Base-by-base conservation (phyloP, 2,329 filamentous ascomycete genomes). In the Conoideocrella luteorostrata region DNA sequence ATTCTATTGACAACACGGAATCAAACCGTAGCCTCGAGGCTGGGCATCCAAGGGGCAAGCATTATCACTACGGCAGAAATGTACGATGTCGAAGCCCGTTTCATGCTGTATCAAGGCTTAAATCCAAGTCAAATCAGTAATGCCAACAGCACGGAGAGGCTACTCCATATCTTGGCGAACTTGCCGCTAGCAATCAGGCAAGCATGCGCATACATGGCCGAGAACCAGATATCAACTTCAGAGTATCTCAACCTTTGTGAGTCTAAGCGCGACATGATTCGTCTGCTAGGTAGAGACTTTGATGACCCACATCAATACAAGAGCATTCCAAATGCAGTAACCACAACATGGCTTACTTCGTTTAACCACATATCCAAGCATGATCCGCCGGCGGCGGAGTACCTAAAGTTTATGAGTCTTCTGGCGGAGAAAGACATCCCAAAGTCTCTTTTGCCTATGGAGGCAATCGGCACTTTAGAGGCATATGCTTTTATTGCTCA, bases 111-210 rank as follows among this genome's bases (percentile, higher is more conserved):
- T 5, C 52, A 24, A 4, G 42, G 41, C 4, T 22, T 58, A 5
- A 43, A 50, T 1, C 35, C 49, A 4, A 23, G 40, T 5, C 53
- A 60, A 33, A 51, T 50, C n/a, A 40, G 43, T 7, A 47, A 61
- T 45, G 13, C 24, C 2, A 38, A 45, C 39, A 50, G 43, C 15
- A 51, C 42, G 4, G 24, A 42, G 18, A 39, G 47, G 13, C 43
- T 69, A 21, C 49, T 70, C 2, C 39, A 56, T 4, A 48, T 57
- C 11, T 52, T 67, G 0, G 45, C 47, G 2, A 36, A 59, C 32
- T 48, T 67, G 6, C 64, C 64, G 1, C 51, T 68, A 2, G 64
- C 64, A 3, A 60, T 67, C 33, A 53, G 44, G 26, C 62, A 66
- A 37, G 64, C 64, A 15, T 55, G 58, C 2, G 55, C 57, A 9